phyloP scores from a whole-genome alignment of 2,329 filamentous ascomycete species.

The Scedosporium boydii region DNA sequence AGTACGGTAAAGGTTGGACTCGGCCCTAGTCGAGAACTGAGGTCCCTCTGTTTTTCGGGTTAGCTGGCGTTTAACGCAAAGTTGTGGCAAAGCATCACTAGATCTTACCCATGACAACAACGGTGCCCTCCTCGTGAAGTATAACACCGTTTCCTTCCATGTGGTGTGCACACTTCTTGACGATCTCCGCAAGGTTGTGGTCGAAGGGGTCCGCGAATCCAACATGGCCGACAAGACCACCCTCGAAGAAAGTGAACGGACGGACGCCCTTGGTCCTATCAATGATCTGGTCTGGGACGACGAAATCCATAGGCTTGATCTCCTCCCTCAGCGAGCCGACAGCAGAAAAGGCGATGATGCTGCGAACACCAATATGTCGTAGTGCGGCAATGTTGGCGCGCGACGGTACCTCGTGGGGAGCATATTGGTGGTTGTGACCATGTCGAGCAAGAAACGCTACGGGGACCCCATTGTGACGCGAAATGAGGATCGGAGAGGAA shows the following conservation, averaged over 20 bases:
- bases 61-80: background rate
- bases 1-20: conserved; percentile 87
- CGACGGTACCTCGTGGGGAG: conserved; percentile 88
- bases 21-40: conserved; percentile 91
- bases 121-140: conserved; percentile 72
- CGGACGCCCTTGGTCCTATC: conserved; percentile 93
- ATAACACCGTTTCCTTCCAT: conserved; percentile 77
- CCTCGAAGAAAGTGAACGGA: conserved; percentile 92
- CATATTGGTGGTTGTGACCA: conserved; percentile 77
- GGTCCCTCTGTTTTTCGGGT: conserved; percentile 63
- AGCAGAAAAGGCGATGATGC: conserved; percentile 88
- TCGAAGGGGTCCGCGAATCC: conserved; percentile 97
- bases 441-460: conserved; percentile 94
- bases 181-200: conserved; percentile 61
- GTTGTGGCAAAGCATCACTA: background rate
- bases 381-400: conserved; percentile 98
- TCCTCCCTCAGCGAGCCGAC: conserved; percentile 88
- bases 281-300: conserved; percentile 92
- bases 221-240: conserved; percentile 85
- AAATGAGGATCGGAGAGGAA: conserved; percentile 68
- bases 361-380: conserved; percentile 77
- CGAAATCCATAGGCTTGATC: conserved; percentile 93
- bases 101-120: conserved; percentile 83
- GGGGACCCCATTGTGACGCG: conserved; percentile 72
- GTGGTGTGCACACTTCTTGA: conserved; percentile 63